A percentile compares a stretch with the other conserved stretches of the same genome.
phyloP scores from a whole-genome alignment of 2,329 filamentous ascomycete genomes.

The Bimuria novae-zelandiae region DNA sequence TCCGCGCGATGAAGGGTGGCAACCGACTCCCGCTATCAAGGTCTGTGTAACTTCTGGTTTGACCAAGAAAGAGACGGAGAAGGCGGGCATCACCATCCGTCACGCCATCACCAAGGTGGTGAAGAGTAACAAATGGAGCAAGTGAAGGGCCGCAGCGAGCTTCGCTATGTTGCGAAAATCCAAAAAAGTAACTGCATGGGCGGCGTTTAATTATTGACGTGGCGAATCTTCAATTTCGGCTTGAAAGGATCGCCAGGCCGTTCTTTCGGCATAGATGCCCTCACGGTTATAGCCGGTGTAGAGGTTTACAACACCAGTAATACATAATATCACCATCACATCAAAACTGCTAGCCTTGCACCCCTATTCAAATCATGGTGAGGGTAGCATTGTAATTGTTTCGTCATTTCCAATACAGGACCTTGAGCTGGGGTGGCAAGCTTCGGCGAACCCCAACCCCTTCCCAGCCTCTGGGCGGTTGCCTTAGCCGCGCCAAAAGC shows the following conservation, averaged over 20 bases:
- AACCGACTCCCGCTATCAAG: constrained; percentile 81
- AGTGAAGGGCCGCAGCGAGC: not conserved
- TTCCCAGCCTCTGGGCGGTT: constrained; percentile 8
- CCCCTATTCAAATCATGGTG: too few relatives aligned
- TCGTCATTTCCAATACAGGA: constrained; percentile 4
- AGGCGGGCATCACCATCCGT: constrained; percentile 82
- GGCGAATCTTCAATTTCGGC: too few relatives aligned
- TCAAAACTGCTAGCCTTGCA: too few relatives aligned
- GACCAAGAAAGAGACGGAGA: constrained; percentile 93
- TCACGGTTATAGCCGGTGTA: not conserved
- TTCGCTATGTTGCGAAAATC: not conserved
- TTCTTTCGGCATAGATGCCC: too few relatives aligned
- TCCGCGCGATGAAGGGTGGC: constrained; percentile 69
- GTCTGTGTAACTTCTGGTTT: constrained; percentile 87
- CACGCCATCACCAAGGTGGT: constrained; percentile 95
- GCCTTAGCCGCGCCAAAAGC: not conserved
- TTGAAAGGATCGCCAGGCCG: too few relatives aligned
- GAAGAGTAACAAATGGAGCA: constrained; percentile 54
- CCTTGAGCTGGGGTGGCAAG: not conserved
- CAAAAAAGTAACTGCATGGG: not conserved
- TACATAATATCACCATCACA: not conserved
- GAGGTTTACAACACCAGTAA: not conserved
- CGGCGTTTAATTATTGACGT: too few relatives aligned
- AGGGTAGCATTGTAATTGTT: not conserved
- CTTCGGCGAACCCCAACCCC: constrained; percentile 6